Evolutionary conservation across 1,139 yeast genomes (phyloP), one percentile per base, ranked within the genome.

Genomic region (Hemisphaericaspora subhashii): DNA sequence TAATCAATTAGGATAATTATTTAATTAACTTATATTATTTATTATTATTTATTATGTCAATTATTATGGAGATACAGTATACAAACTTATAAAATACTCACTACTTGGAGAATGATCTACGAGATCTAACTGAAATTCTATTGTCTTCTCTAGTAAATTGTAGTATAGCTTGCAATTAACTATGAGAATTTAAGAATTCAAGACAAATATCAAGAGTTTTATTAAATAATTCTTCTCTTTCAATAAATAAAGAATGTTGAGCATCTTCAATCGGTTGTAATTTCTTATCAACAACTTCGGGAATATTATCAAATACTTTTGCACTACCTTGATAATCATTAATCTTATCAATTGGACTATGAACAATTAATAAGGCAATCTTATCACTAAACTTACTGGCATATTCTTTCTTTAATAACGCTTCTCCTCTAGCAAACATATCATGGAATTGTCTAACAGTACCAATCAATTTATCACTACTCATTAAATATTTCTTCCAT

Each of bases 371-470:
- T 3, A 81, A 53, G 26, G 83, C 57, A 53, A 74, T 51, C 51
- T 65, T 55, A 4, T 72, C 68, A 31, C 65, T 62, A 48, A 74
- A 76, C 41, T 68, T 64, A 17, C 65, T 45, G 23, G 71, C 77
- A 47, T 67, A 65, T 3, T 64, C 64, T 4, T 71, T 62, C 28
- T 69, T 62, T 38, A 72, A 56, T 44, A 84, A 66, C 24, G 64
- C 62, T 49, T 70, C 69, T 9, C 94, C 94, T 40, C 95, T 71
- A 16, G 56, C 60, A 34, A 87, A 56, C 72, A 87, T 83, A 48
- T 83, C 96, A 55, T 78, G 61, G 45, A 83, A 60, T 40, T 64
- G 69, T 32, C 63, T 52, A 34, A 64, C 57, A 6, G 72, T 52
- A 7, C 75, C 75, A 47, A 73, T 66, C 52, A 74, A 76, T 48